Conservation (phyloP, 2,329 filamentous ascomycete genomes). For the Apiospora pterosperma region DNA sequence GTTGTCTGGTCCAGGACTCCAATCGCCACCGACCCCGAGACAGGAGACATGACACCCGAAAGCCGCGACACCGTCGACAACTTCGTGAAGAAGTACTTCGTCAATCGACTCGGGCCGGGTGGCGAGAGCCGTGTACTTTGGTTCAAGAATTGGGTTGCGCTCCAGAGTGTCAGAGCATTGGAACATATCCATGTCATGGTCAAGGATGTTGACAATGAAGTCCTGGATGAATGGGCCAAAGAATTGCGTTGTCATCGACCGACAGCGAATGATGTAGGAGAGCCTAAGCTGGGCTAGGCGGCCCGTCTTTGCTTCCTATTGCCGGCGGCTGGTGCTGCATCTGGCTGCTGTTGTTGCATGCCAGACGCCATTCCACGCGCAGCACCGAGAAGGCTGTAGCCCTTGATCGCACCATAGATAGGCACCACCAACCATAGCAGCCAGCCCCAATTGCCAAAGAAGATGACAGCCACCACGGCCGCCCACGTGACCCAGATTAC, state of each 20-base stretch:
- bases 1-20: constrained; percentile 89
- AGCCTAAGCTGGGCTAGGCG: constrained; percentile 26
- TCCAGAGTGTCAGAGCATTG: constrained; percentile 83
- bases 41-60: constrained; percentile 68
- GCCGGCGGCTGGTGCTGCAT: constrained; percentile 33
- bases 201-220: constrained; percentile 47
- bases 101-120: constrained; percentile 47
- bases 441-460: constrained; percentile 78
- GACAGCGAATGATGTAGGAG: constrained; percentile 7
- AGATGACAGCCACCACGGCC: constrained; percentile 64
- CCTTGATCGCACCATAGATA: constrained; percentile 53
- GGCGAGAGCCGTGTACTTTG: constrained; percentile 62
- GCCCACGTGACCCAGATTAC: constrained; percentile 92
- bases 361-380: constrained; percentile 49
- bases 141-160: constrained; percentile 91
- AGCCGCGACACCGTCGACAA: constrained; percentile 61
- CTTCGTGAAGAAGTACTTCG: constrained; percentile 71
- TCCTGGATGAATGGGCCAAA: constrained; percentile 52
- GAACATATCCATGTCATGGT: constrained; percentile 86
- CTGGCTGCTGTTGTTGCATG: constrained; percentile 34
- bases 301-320: constrained; percentile 55
- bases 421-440: constrained; percentile 53
- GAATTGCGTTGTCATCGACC: constrained; percentile 37
- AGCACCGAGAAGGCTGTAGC: constrained; percentile 49
- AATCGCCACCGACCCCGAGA: constrained; percentile 67